Percentiles rank a stretch among this genome's conserved stretches.
These are phyloP conservation scores for Choiromyces venosus DNA, from an alignment of 495 filamentous ascomycete species.

Conservation along the genomic window DNA sequence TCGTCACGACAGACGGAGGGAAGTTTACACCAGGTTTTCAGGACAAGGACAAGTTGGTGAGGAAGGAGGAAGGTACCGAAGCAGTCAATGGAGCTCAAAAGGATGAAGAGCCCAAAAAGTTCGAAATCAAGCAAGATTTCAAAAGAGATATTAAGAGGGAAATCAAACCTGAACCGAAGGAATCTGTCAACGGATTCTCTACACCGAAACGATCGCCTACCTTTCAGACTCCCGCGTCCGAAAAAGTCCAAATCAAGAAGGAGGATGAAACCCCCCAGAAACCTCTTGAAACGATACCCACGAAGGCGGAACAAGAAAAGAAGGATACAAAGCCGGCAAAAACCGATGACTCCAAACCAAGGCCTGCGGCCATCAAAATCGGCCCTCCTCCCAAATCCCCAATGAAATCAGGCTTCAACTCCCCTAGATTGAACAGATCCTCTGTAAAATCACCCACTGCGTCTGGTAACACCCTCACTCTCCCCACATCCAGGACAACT, in stretches of 20 bases:
- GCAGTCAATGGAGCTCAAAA: not conserved
- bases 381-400: conserved; percentile 29
- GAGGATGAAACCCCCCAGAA: conserved; percentile 11
- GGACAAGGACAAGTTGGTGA: conserved; percentile 12
- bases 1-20: conserved; percentile 15
- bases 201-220: conserved; percentile 9
- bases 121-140: conserved; percentile 7
- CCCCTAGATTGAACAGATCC: conserved; percentile 5
- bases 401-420: conserved; percentile 24
- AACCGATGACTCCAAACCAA: conserved; percentile 19
- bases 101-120: conserved; percentile 17
- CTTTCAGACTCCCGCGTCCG: conserved; percentile 6
- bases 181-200: conserved; percentile 16
- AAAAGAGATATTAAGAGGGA: conserved; percentile 11
- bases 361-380: conserved; percentile 15
- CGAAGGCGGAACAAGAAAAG: conserved; percentile 7
- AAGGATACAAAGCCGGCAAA: conserved; percentile 13
- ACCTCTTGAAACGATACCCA: conserved; percentile 11
- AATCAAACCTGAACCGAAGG: not conserved
- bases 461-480: conserved; percentile 20
- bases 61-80: conserved; percentile 11
- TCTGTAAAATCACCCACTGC: conserved; percentile 17
- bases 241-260: conserved; percentile 6
- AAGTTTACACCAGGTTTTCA: conserved; percentile 17
- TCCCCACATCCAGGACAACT: conserved; percentile 27